Conservation (phyloP, 306 rosid genomes). For the Pueraria montana region DNA sequence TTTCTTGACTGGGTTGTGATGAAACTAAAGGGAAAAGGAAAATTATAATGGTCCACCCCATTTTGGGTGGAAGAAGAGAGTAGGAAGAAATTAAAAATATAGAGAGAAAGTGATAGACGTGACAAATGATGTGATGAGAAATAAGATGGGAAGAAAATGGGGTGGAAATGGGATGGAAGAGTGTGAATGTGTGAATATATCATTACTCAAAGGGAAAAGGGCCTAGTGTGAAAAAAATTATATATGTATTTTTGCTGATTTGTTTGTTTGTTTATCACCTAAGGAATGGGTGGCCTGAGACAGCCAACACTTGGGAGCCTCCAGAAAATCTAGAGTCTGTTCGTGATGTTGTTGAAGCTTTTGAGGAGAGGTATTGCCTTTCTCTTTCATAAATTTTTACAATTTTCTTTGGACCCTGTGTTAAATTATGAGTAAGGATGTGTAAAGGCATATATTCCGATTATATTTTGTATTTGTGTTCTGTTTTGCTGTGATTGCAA, state of each 20-base stretch:
- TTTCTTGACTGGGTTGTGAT: not conserved
- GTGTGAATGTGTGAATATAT: too few species aligned
- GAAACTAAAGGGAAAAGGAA: constrained; percentile 10
- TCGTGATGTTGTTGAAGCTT: constrained; percentile 78
- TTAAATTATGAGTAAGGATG: not conserved
- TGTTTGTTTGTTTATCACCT: constrained; percentile 29
- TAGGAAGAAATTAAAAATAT: too few species aligned
- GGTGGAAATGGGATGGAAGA: too few species aligned
- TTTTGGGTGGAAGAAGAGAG: not conserved
- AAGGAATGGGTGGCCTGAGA: constrained; percentile 94
- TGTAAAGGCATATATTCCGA: not conserved
- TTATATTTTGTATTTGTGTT: constrained; percentile 1
- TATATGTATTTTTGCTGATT: not conserved
- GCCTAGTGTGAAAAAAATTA: constrained; percentile 3
- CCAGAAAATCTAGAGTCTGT: constrained; percentile 75
- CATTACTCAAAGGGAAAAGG: not conserved
- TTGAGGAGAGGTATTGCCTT: constrained; percentile 75
- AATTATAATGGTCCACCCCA: not conserved
- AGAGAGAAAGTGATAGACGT: too few species aligned
- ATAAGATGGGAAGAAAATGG: too few species aligned
- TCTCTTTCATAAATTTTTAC: not conserved
- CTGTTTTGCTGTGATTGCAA: constrained; percentile 26
- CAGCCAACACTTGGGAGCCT: constrained; percentile 98
- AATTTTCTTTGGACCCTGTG: constrained; percentile 10
- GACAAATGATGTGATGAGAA: too few species aligned